phyloP scores from a whole-genome alignment of 208 protist genomes.

The Leptomonas seymouri region DNA sequence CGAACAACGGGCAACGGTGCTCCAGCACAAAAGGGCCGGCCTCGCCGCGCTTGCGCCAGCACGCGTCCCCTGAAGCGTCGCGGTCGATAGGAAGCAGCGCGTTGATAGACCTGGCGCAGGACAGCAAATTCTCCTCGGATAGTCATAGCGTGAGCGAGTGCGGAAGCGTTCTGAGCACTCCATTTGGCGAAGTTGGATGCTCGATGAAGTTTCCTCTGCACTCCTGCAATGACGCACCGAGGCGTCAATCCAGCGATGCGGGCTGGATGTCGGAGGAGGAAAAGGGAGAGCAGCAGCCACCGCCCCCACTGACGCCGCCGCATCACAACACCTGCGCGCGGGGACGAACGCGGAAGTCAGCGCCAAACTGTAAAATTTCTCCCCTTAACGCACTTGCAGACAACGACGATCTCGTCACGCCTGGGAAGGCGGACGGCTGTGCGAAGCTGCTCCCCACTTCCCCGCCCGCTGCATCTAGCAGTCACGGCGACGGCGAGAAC shows the following conservation, averaged over 20 bases:
- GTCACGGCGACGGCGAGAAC: neutral
- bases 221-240: slow-evolving; percentile 7
- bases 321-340: neutral
- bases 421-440: neutral
- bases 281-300: neutral
- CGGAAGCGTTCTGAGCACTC: slow-evolving; percentile 31
- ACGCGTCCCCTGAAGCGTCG: slow-evolving; percentile 19
- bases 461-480: neutral
- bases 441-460: slow-evolving; percentile 7
- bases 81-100: slow-evolving; percentile 10
- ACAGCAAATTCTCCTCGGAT: slow-evolving; percentile 9
- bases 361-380: neutral
- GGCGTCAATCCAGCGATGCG: slow-evolving; percentile 10
- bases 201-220: slow-evolving; percentile 28
- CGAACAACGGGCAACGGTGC: slow-evolving; percentile 1
- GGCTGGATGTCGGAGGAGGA: slow-evolving; percentile 6
- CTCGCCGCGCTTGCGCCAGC: slow-evolving; percentile 9
- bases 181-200: slow-evolving; percentile 1
- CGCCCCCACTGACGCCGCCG: neutral
- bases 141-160: slow-evolving; percentile 26
- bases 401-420: neutral
- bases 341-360: neutral
- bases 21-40: neutral
- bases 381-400: neutral
- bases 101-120: neutral